Evolutionary conservation across 1,284 basidiomycete species (phyloP).

Genomic region (Cutaneotrichosporon dermatis): DNA sequence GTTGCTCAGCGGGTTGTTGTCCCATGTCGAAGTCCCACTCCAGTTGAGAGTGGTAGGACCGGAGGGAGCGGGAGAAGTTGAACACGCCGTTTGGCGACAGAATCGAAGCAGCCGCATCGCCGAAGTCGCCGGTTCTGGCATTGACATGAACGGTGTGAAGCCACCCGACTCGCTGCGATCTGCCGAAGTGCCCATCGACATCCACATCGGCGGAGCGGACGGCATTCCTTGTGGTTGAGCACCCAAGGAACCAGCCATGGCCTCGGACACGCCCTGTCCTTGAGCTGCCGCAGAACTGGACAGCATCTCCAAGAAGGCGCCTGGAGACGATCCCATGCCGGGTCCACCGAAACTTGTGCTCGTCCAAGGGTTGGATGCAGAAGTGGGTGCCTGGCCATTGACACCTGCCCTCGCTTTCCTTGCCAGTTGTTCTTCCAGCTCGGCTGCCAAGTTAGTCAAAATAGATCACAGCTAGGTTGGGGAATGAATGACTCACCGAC

Average conservation of each 20-base stretch:
- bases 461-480: no score
- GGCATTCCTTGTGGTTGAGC: neutral
- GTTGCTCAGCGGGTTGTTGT: neutral
- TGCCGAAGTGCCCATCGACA: constrained; percentile 11
- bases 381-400: neutral
- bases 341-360: neutral
- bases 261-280: neutral
- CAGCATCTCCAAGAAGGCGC: constrained; percentile 44
- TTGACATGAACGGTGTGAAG: constrained; percentile 21
- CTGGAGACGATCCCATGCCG: constrained; percentile 25
- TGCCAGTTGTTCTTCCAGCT: constrained; percentile 18
- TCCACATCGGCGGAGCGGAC: constrained; percentile 2
- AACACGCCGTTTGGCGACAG: constrained; percentile 39
- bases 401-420: neutral
- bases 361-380: neutral
- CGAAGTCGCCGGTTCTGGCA: constrained; percentile 3
- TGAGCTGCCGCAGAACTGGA: constrained; percentile 14
- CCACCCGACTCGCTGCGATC: constrained; percentile 19
- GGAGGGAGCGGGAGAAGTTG: constrained; percentile 31
- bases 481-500: constrained; percentile 29
- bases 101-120: constrained; percentile 4
- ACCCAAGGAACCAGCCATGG: neutral
- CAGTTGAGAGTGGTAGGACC: constrained; percentile 7
- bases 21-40: constrained; percentile 13
- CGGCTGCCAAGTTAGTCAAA: constrained; percentile 12